phyloP scores from a whole-genome alignment of 768 basidiomycete species.

The Mycena leptocephala region DNA sequence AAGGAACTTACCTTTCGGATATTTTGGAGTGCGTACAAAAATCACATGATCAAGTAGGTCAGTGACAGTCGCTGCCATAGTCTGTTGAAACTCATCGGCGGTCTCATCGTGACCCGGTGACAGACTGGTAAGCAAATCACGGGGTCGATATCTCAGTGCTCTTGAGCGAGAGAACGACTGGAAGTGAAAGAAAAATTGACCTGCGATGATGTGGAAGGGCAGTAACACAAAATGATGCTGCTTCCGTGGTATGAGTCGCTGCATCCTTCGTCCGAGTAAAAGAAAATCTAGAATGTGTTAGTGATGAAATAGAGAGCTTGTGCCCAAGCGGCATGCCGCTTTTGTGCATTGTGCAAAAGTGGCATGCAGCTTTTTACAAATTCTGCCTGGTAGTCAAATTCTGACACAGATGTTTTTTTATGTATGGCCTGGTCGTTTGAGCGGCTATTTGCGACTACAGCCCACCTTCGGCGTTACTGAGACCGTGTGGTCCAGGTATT shows the following conservation, averaged over 20 bases:
- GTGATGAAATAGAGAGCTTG: too few relatives aligned
- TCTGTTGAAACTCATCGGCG: background rate
- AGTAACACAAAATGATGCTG: constrained; percentile 7
- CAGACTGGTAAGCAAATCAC: background rate
- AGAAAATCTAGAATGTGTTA: too few relatives aligned
- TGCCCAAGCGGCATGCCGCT: too few relatives aligned
- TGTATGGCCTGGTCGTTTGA: too few relatives aligned
- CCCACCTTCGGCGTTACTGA: too few relatives aligned
- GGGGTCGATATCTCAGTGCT: background rate
- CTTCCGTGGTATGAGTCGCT: background rate
- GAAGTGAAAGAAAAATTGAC: background rate
- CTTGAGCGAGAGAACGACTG: background rate
- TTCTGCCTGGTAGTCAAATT: too few relatives aligned
- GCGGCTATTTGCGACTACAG: too few relatives aligned
- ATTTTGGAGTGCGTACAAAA: constrained; percentile 5
- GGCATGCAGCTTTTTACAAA: too few relatives aligned
- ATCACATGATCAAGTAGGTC: constrained; percentile 5
- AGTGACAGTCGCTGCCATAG: background rate
- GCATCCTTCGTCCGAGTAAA: background rate
- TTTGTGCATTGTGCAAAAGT: too few relatives aligned
- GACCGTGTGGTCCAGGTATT: too few relatives aligned
- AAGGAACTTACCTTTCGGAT: background rate
- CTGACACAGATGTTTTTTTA: too few relatives aligned
- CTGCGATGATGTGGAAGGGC: constrained; percentile 3
- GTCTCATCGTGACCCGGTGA: background rate